Conservation (phyloP, 2,329 filamentous ascomycete species). For the Xylariaceae sp. region DNA sequence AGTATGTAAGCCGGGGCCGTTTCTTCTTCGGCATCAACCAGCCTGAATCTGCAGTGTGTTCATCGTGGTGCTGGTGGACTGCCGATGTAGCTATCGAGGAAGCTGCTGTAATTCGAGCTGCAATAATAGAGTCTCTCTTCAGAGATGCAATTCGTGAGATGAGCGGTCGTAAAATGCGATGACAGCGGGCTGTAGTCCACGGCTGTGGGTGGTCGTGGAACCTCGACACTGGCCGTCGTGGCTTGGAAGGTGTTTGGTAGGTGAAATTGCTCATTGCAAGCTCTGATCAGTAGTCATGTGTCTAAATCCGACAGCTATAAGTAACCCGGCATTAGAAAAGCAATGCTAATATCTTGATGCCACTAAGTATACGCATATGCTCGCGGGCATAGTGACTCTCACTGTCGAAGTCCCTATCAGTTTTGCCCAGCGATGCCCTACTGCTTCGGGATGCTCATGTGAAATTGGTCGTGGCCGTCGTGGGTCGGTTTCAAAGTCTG, state of each 20-base stretch:
- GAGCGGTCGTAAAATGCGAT: slow-evolving; percentile 42
- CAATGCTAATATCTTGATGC: too few relatives aligned
- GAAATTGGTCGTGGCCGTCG: too few relatives aligned
- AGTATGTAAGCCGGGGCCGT: slow-evolving; percentile 31
- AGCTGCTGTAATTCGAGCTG: slow-evolving; percentile 1
- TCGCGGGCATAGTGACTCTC: too few relatives aligned
- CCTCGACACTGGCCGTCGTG: slow-evolving; percentile 18
- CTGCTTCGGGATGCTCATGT: too few relatives aligned
- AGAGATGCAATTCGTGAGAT: slow-evolving; percentile 41
- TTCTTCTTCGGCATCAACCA: slow-evolving; percentile 31
- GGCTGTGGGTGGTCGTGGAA: slow-evolving; percentile 20
- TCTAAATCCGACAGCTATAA: too few relatives aligned
- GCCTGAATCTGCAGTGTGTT: slow-evolving; percentile 10
- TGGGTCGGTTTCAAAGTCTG: too few relatives aligned
- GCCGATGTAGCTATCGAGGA: slow-evolving; percentile 1
- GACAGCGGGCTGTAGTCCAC: slow-evolving; percentile 44
- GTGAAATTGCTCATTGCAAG: slow-evolving; percentile 4
- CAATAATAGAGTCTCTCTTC: slow-evolving; percentile 29
- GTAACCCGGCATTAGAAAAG: too few relatives aligned
- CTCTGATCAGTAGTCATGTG: too few relatives aligned
- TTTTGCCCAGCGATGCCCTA: too few relatives aligned
- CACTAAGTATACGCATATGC: too few relatives aligned
- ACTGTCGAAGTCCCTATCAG: too few relatives aligned
- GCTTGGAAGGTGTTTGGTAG: slow-evolving; percentile 19
- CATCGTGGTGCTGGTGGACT: background rate